Conservation (phyloP, 176 grass and related monocot species). For the Rhynchospora pubera region DNA sequence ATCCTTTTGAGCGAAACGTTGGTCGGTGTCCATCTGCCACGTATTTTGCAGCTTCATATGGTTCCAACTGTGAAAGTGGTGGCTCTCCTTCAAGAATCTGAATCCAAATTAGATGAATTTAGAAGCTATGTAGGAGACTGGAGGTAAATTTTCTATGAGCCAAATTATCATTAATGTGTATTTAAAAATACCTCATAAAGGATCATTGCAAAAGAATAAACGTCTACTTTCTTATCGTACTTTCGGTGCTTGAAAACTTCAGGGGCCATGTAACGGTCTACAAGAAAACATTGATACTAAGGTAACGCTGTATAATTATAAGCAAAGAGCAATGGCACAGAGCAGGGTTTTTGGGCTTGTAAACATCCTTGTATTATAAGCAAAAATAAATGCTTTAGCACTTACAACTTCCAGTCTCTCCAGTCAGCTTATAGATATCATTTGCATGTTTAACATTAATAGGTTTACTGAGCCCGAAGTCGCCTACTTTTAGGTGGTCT, state of each 20-base stretch:
- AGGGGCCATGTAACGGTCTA: conserved; percentile 98
- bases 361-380: conserved; percentile 14
- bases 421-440: conserved; percentile 96
- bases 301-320: neutral
- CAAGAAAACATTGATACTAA: conserved; percentile 2
- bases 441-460: conserved; percentile 84
- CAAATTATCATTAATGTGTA: neutral
- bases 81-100: conserved; percentile 97
- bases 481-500: conserved; percentile 98
- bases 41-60: conserved; percentile 90
- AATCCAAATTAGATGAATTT: neutral
- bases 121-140: conserved; percentile 9
- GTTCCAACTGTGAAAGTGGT: conserved; percentile 73
- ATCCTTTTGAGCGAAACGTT: conserved; percentile 58
- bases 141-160: neutral
- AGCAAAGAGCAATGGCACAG: neutral
- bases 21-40: conserved; percentile 86
- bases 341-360: neutral
- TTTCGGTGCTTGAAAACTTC: conserved; percentile 99
- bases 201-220: conserved; percentile 99
- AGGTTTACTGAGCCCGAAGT: conserved; percentile 96
- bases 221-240: conserved; percentile 99
- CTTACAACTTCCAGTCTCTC: conserved; percentile 99
- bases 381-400: conserved; percentile 7
- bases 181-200: conserved; percentile 74